Evolutionary conservation across 495 filamentous ascomycete genomes (phyloP).

Genomic region (Xylaria telfairii): DNA sequence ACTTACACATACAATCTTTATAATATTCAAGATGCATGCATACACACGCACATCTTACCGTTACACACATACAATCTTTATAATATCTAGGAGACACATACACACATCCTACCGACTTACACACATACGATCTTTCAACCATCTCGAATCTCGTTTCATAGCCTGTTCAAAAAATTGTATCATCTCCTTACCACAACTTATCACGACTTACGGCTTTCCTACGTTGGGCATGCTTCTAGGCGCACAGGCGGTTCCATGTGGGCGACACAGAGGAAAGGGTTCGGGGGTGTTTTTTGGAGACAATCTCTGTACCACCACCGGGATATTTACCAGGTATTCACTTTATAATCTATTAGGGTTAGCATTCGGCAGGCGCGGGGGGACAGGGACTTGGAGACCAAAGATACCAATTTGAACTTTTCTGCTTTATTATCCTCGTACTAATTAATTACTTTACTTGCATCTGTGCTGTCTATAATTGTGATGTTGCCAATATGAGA

Average conservation of each 20-base stretch:
- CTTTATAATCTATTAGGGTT: constrained; percentile 23
- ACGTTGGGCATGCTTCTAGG: not conserved
- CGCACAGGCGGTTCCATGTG: constrained; percentile 8
- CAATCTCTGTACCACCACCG: constrained; percentile 19
- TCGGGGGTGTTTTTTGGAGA: constrained; percentile 17
- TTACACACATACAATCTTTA: constrained; percentile 4
- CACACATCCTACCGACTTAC: not conserved
- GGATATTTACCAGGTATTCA: constrained; percentile 11
- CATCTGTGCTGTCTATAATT: not conserved
- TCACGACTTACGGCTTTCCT: constrained; percentile 14
- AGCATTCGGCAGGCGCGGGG: constrained; percentile 18
- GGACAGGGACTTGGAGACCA: constrained; percentile 12
- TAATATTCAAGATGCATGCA: not conserved
- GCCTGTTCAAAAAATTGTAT: not conserved
- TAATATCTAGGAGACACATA: not conserved
- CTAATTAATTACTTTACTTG: not conserved
- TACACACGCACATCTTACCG: not conserved
- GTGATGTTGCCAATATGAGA: not conserved
- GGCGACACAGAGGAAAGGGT: not conserved
- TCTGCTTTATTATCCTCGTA: not conserved
- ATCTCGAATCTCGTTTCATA: not conserved
- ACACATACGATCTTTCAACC: constrained; percentile 2
- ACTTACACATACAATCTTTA: constrained; percentile 4
- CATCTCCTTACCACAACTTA: constrained; percentile 1
- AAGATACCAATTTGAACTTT: constrained; percentile 22